Evolutionary conservation across 2,329 filamentous ascomycete species (phyloP), one percentile per base, ranked within the genome.

Genomic region (Pseudohalonectria lignicola): DNA sequence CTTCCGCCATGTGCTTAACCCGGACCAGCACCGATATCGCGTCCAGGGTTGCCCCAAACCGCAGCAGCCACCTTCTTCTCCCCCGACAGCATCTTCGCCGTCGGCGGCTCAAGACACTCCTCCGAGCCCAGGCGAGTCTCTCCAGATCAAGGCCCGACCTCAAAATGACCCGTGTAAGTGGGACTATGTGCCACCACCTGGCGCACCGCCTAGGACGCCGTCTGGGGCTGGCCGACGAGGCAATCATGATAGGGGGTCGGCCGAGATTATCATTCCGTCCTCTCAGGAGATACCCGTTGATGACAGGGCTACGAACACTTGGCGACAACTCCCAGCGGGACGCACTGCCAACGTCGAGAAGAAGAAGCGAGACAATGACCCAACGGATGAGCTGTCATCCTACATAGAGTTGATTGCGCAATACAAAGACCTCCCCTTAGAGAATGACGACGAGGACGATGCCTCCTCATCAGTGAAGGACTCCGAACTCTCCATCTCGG

Each of bases 341-440:
- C 13, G 18, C 16, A 19, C 16, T 26, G 11, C 21, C 6, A 12
- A 10, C 12, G 11, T 21, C 13, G 11, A 21, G 25, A 23, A 17
- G 5, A 9, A 15, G 11, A 17, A 36, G 12, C 2, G 5, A 2
- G 10, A 31, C 18, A 12, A 17, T 6, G 32, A 21, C 19, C 28
- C 33, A n/a, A 44, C 45, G 23, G 79, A 85, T 47, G 74, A 73
- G 20, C 61, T 90, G 8, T 71, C 80, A 23, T 61, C 73, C 26
- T 71, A 74, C 39, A 86, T 92, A 41, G 59, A 70, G 23, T 66
- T 81, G 49, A 66, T 79, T 34, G 74, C 71, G 47, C 64, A 72
- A 39, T 69, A 74, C 23, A 71, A 73, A 41, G 62, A 80, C 41
- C 60, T 86, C 23, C 71, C 72, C 2, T 49, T 77, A 5, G 69